Percentiles rank a stretch among this genome's conserved stretches.
Conservation (phyloP, 2,329 filamentous ascomycete genomes). For the Amphichorda felina region DNA sequence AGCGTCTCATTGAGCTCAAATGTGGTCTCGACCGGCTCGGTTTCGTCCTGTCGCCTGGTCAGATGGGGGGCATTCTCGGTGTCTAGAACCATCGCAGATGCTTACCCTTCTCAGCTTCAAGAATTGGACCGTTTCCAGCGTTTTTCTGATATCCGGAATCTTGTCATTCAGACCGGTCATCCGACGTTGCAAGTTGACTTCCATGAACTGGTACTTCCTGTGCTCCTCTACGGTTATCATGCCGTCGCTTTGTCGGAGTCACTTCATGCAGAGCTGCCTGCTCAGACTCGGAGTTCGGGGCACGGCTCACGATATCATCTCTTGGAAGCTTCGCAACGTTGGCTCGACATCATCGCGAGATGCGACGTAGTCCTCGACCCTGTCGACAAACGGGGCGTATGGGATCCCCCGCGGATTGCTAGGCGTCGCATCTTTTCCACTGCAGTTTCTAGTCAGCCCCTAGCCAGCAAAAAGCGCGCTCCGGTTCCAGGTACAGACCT, state of each 20-base stretch:
- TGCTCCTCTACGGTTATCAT: slow-evolving; percentile 6
- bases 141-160: slow-evolving; percentile 95
- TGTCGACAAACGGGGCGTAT: slow-evolving; percentile 74
- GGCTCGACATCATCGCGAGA: slow-evolving; percentile 68
- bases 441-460: slow-evolving; percentile 3
- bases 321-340: slow-evolving; percentile 74
- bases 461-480: neutral
- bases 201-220: slow-evolving; percentile 99
- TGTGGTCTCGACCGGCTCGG: slow-evolving; percentile 73
- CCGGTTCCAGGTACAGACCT: slow-evolving; percentile 14
- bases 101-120: slow-evolving; percentile 62
- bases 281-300: neutral
- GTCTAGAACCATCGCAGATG: neutral
- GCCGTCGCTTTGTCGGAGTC: neutral
- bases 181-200: slow-evolving; percentile 79
- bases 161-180: slow-evolving; percentile 79
- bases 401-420: slow-evolving; percentile 79
- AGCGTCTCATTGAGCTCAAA: slow-evolving; percentile 97
- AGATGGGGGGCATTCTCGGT: neutral
- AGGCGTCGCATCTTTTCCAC: slow-evolving; percentile 34
- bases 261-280: too few species aligned
- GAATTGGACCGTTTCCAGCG: slow-evolving; percentile 81
- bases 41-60: slow-evolving; percentile 25
- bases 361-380: slow-evolving; percentile 77
- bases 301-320: slow-evolving; percentile 73